Evolutionary conservation across 768 basidiomycete genomes (phyloP), one percentile per base, ranked within the genome.

Genomic region (Boletellus ananas): DNA sequence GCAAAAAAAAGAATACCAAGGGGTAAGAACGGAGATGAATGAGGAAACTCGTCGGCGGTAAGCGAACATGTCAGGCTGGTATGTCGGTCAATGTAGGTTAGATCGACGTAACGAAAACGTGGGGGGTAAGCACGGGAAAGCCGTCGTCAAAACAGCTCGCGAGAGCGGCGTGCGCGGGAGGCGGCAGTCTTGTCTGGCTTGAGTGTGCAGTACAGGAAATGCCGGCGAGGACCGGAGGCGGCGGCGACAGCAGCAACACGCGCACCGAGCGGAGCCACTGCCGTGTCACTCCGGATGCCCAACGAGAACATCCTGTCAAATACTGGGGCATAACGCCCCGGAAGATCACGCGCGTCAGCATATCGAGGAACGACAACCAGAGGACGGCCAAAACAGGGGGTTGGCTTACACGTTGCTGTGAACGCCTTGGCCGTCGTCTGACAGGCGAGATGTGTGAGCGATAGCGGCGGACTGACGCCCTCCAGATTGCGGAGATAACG

Each of bases 221-320:
- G 90, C 6, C 90, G 78, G 12, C 89, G 79, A 10, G 90, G 87
- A 5, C 89, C 90, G 10, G 79, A 75, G 3, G 78, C 82, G 6
- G 81, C 84, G 8, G 83, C 78, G 6, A 80, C 83, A 1, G 79
- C 83, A 18, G 84, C 77, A 14, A 83, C 83, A 6, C 87, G 80
- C 11, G 78, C 77, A 2, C 80, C 78, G 4, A 86, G 79, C 3
- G 79, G 78, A 1, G 55, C 61, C 1, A 79, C 72, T 43, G 89
- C 82, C 0, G 84, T 78, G 4, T 85, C 87, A 50, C 82, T 81
- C 25, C 90, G 84, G 9, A 91, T 74, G 17, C 90, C 90, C 11
- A 93, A 75, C 6, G 85, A 89, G 63, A 92, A 93, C 91, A 92
- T 90, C 25, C 90, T 73, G 66, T 92, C 90, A 62, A 92, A 94